These are phyloP conservation scores for Pichia scutulata DNA, from an alignment of 805 yeast genomes.

Conservation along the genomic window DNA sequence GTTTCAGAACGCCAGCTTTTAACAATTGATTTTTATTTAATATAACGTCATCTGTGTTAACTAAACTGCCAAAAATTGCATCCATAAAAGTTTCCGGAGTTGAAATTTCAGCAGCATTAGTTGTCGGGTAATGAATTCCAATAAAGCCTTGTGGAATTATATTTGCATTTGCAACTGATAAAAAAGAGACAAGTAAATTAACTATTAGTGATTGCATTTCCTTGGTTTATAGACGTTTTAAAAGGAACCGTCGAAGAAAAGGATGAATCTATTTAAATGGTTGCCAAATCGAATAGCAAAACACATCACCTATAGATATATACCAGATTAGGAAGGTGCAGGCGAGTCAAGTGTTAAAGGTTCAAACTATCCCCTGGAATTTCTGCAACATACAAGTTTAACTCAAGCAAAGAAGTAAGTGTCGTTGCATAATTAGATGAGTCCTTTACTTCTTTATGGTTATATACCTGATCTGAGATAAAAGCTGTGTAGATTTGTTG, in stretches of 20 bases:
- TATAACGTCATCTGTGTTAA: conserved; percentile 11
- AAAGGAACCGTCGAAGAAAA: neutral
- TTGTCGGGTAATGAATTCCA: neutral
- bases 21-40: conserved; percentile 5
- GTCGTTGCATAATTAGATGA: neutral
- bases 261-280: no score
- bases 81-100: conserved; percentile 18
- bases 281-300: neutral
- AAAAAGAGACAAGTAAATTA: neutral
- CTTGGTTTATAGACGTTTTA: neutral
- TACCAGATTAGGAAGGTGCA: conserved; percentile 4
- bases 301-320: no score
- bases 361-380: neutral
- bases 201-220: neutral
- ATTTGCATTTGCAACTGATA: neutral
- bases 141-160: conserved; percentile 1
- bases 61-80: conserved; percentile 18
- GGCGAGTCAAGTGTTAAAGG: neutral
- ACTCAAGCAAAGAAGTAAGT: neutral
- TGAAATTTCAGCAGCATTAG: neutral
- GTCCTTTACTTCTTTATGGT: no score
- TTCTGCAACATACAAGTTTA: neutral
- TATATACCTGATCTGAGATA: no score
- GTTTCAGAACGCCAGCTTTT: conserved; percentile 9
- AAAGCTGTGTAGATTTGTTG: no score